Conservation (phyloP, 768 basidiomycete species). For the Hericium rajendrae region DNA sequence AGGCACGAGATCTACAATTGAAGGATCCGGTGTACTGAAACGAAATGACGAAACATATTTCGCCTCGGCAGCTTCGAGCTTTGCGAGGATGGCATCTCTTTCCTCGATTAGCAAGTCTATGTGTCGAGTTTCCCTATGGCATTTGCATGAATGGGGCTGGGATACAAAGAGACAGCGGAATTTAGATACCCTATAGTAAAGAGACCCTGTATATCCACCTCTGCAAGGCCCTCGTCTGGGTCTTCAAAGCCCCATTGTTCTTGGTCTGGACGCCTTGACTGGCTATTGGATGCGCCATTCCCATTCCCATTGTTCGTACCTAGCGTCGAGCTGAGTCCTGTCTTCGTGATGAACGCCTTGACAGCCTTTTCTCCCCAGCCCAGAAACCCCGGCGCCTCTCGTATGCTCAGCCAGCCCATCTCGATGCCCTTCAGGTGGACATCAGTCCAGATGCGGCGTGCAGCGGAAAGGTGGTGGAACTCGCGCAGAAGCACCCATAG, state of each 20-base stretch:
- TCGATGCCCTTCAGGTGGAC: slow-evolving; percentile 60
- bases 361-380: slow-evolving; percentile 67
- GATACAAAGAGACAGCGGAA: neutral
- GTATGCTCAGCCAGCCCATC: slow-evolving; percentile 64
- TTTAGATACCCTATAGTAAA: slow-evolving; percentile 62
- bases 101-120: slow-evolving; percentile 65
- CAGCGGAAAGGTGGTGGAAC: slow-evolving; percentile 45
- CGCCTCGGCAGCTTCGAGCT: slow-evolving; percentile 72
- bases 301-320: slow-evolving; percentile 22
- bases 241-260: slow-evolving; percentile 1
- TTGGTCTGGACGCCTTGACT: neutral
- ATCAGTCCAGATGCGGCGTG: slow-evolving; percentile 50
- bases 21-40: slow-evolving; percentile 64
- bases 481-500: slow-evolving; percentile 56
- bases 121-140: slow-evolving; percentile 51
- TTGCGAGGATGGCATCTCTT: slow-evolving; percentile 67
- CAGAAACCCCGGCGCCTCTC: slow-evolving; percentile 53
- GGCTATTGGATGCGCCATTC: slow-evolving; percentile 13
- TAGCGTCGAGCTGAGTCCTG: slow-evolving; percentile 54
- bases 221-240: slow-evolving; percentile 34
- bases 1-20: slow-evolving; percentile 46
- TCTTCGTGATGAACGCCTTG: slow-evolving; percentile 58
- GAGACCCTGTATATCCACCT: slow-evolving; percentile 60
- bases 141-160: slow-evolving; percentile 3
- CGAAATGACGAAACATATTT: slow-evolving; percentile 71